Evolutionary conservation across 2,329 filamentous ascomycete genomes (phyloP).

Genomic region (Colletotrichum echinochloae): DNA sequence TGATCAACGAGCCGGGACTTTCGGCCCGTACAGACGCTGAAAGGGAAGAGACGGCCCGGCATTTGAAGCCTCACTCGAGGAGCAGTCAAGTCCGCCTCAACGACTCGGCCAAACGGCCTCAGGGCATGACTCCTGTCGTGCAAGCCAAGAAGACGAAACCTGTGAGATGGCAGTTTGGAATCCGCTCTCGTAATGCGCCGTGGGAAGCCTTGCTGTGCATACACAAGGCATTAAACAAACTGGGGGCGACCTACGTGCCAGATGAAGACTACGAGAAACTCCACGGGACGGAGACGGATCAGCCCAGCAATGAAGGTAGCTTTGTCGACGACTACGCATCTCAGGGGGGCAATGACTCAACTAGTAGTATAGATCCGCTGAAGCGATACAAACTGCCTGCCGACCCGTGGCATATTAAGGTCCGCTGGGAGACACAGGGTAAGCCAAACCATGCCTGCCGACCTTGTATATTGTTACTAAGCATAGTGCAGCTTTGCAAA

Average conservation of each 20-base stretch:
- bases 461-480: constrained; percentile 46
- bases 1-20: constrained; percentile 58
- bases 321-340: constrained; percentile 55
- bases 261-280: constrained; percentile 69
- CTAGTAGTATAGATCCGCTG: constrained; percentile 61
- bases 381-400: constrained; percentile 86
- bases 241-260: constrained; percentile 88
- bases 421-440: constrained; percentile 88
- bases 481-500: constrained; percentile 53
- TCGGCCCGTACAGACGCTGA: constrained; percentile 75
- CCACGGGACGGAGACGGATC: constrained; percentile 56
- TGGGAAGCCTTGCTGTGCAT: constrained; percentile 96
- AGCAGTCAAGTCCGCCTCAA: constrained; percentile 75
- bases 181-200: constrained; percentile 91
- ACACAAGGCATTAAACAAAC: constrained; percentile 88
- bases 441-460: constrained; percentile 61
- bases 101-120: constrained; percentile 68
- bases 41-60: constrained; percentile 82
- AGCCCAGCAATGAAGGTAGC: constrained; percentile 56
- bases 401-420: constrained; percentile 94
- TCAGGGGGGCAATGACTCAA: constrained; percentile 52
- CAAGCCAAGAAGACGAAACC: constrained; percentile 77
- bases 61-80: constrained; percentile 86
- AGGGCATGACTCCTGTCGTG: constrained; percentile 71
- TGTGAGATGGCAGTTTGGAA: constrained; percentile 98